Conservation (phyloP, 2,329 filamentous ascomycete genomes). For the Gnomoniopsis sp. region DNA sequence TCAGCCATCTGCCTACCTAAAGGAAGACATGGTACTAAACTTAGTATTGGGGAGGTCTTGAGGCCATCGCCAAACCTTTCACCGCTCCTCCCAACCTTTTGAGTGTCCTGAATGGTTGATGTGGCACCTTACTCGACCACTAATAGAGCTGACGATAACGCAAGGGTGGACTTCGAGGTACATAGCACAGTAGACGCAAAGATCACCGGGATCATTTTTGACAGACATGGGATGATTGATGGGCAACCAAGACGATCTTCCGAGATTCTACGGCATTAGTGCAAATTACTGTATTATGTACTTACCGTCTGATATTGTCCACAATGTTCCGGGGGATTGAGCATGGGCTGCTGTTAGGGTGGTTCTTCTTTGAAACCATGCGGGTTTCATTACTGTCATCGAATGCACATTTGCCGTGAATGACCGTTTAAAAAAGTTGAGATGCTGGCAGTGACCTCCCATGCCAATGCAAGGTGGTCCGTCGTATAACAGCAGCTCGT, state of each 20-base stretch:
- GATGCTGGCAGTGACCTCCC: background rate
- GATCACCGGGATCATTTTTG: background rate
- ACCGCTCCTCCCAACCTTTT: background rate
- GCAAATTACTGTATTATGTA: background rate
- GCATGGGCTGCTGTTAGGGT: background rate
- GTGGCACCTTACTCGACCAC: too few species aligned
- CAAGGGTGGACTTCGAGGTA: background rate
- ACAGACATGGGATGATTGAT: background rate
- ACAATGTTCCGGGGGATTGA: background rate
- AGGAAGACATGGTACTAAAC: too few species aligned
- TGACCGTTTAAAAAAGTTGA: background rate
- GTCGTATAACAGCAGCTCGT: background rate
- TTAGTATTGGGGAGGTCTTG: too few species aligned
- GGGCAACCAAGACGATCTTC: background rate
- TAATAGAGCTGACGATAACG: background rate
- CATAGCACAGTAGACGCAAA: background rate
- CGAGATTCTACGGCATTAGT: background rate
- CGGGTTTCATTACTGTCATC: conserved; percentile 4
- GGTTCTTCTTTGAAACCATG: conserved; percentile 2
- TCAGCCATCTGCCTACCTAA: too few species aligned
- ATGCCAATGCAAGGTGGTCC: background rate
- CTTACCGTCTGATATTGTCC: background rate
- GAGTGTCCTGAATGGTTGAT: too few species aligned
- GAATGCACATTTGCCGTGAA: background rate
- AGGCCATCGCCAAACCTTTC: background rate